Evolutionary conservation across 2,329 filamentous ascomycete genomes (phyloP), one percentile per base, ranked within the genome.

Genomic region (Cryphonectria parasitica): DNA sequence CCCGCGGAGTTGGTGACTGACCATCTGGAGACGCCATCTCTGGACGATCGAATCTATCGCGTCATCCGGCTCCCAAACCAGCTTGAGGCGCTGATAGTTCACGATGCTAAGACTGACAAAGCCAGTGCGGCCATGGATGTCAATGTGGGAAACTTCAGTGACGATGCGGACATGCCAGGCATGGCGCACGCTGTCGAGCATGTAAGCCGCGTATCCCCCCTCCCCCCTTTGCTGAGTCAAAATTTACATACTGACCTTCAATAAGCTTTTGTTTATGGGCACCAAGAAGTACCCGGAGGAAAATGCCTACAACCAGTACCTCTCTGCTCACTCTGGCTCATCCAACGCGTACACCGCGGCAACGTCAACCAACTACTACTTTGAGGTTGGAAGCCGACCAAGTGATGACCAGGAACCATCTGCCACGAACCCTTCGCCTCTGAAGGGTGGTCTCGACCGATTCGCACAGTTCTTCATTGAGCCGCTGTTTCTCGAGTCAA

Each of bases 131-230:
- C 95, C 66, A 90, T 98, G 78, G 96, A 98, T 79, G 95, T 98
- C 78, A 95, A 97, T 80, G 95, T 98, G 49, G 96, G 96, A 73
- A 97, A 93, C 81, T 98, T 98, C 83, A 97, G 93, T 78, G 96
- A 99, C 78, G 90, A 92, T 74, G 89, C 92, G 74, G 92, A 94
- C 76, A 94, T 98, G 89, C 95, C 94, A 19, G 94, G 96, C 71
- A 95, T 97, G 89, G 95, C 95, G 67, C 96, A 98, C 83, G 95
- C 94, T 8, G 94, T 98, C 68, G 95, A 98, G 85, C 95, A 98
- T 87, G 88, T 89, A 83, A 73, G 80, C 78, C 52, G 41, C 36
- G 45, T 56, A 25, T 43, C 43, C 34, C 65, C 31, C 49, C 43
- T 31, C 65, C 31, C 49, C 60, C n/a, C 36, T 13, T 13, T 62